A percentile compares a stretch with the other conserved stretches of the same genome.
phyloP scores from a whole-genome alignment of 495 filamentous ascomycete genomes.

The Talaromyces ruber region DNA sequence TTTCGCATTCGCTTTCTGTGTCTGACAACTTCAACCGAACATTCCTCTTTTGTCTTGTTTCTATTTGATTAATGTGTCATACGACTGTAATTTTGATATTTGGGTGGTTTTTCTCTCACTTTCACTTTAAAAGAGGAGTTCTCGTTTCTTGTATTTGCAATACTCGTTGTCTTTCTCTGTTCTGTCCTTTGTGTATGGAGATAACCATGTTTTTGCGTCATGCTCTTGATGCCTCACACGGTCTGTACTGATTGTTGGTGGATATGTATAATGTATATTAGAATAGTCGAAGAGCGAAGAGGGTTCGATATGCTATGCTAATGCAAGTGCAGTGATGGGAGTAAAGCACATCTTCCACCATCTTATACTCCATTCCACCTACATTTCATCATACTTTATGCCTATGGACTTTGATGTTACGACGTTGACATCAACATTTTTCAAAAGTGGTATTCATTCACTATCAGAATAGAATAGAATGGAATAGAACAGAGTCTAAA shows the following conservation, averaged over 20 bases:
- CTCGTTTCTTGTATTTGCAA: background rate
- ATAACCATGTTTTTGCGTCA: background rate
- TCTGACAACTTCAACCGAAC: background rate
- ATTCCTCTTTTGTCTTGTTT: background rate
- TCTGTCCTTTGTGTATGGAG: background rate
- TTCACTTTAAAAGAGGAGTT: background rate
- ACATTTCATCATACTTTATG: background rate
- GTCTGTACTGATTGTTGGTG: conserved; percentile 1
- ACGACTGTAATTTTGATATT: background rate
- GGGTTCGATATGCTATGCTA: background rate
- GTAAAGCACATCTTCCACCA: background rate
- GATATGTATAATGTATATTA: conserved; percentile 7
- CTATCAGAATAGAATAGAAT: background rate
- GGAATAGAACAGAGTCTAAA: background rate
- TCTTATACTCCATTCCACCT: background rate
- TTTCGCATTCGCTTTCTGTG: background rate
- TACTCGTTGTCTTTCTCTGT: background rate
- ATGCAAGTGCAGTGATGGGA: background rate
- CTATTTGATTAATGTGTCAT: background rate
- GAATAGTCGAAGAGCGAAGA: background rate
- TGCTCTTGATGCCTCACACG: background rate
- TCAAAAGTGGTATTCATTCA: background rate
- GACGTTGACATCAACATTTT: background rate
- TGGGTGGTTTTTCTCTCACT: background rate
- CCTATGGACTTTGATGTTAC: background rate